Conservation (phyloP, 495 filamentous ascomycete species). For the Lophium mytilinum region DNA sequence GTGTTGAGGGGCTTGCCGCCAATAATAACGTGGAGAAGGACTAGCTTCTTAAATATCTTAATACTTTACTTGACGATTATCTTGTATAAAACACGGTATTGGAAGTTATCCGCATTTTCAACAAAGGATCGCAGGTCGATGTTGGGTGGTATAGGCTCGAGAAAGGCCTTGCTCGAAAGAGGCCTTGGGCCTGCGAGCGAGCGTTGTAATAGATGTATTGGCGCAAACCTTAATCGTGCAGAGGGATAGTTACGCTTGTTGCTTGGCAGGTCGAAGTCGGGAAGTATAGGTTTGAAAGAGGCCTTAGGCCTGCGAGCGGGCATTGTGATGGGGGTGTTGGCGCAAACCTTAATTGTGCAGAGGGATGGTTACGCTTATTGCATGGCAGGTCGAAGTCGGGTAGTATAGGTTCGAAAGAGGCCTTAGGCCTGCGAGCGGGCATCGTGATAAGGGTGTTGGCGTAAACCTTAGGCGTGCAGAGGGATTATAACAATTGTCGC, state of each 20-base stretch:
- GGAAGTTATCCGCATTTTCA: slow-evolving; percentile 68
- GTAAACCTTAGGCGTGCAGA: background rate
- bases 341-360: background rate
- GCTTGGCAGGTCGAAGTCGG: slow-evolving; percentile 81
- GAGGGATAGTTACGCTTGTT: no score
- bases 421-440: slow-evolving; percentile 59
- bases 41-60: no score
- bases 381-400: slow-evolving; percentile 57
- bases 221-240: no score
- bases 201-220: no score
- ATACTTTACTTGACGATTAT: no score
- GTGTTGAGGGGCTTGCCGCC: no score
- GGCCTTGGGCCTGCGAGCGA: slow-evolving; percentile 55
- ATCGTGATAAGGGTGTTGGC: slow-evolving; percentile 37
- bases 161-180: no score
- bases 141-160: slow-evolving; percentile 77
- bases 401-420: slow-evolving; percentile 72
- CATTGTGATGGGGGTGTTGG: slow-evolving; percentile 42
- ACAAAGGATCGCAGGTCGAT: slow-evolving; percentile 68
- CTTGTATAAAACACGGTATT: no score
- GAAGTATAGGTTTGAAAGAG: slow-evolving; percentile 74
- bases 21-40: no score
- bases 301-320: slow-evolving; percentile 58
- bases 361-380: background rate
- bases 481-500: background rate